Evolutionary conservation across 768 basidiomycete genomes (phyloP).

Genomic region (Leccinum broughii): DNA sequence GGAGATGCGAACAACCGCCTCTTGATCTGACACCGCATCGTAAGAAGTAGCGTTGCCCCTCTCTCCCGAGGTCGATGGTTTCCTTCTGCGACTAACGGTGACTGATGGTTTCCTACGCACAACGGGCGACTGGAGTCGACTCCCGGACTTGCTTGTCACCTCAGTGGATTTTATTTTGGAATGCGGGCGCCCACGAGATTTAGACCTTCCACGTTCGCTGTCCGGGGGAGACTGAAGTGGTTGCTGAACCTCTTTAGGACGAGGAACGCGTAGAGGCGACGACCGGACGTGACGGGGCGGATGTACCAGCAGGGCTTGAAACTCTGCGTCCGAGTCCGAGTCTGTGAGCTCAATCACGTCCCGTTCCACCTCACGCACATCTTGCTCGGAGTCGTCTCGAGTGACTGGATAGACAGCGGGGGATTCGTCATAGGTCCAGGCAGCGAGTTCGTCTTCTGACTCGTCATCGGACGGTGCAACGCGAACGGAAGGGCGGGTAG

Average conservation of each 20-base stretch:
- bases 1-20: conserved; percentile 1
- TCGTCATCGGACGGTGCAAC: conserved; percentile 26
- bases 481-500: conserved; percentile 13
- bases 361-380: conserved; percentile 14
- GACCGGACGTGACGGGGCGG: conserved; percentile 18
- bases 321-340: conserved; percentile 32
- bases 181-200: conserved; percentile 9
- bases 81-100: conserved; percentile 9
- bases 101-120: conserved; percentile 14
- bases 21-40: conserved; percentile 3
- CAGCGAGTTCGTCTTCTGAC: conserved; percentile 51
- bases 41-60: background rate
- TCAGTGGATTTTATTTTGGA: conserved; percentile 4
- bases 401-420: conserved; percentile 37
- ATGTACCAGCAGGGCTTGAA: conserved; percentile 27
- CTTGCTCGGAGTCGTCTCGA: conserved; percentile 20
- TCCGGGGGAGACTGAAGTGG: conserved; percentile 16
- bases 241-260: conserved; percentile 6
- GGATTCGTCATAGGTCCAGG: conserved; percentile 44
- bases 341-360: conserved; percentile 29
- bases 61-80: conserved; percentile 1
- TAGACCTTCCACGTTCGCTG: conserved; percentile 16
- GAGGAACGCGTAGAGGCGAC: conserved; percentile 9
- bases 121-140: conserved; percentile 4
- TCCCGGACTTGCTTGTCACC: conserved; percentile 2